These are phyloP conservation scores for Alternaria brassicae DNA, from an alignment of 2,329 filamentous ascomycete species.

Conservation along the genomic window DNA sequence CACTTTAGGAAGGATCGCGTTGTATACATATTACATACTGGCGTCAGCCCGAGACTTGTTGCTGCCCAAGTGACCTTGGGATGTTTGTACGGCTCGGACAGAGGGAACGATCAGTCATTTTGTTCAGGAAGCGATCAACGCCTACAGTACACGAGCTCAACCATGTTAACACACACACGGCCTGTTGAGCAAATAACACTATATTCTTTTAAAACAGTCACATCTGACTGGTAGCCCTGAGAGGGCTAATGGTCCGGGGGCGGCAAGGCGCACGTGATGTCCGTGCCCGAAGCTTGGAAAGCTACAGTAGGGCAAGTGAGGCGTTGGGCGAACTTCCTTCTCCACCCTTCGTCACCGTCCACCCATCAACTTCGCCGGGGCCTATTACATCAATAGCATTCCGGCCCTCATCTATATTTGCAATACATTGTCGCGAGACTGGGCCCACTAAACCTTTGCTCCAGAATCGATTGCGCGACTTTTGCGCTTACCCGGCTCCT, in stretches of 20 bases:
- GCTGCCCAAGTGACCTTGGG: constrained; percentile 18
- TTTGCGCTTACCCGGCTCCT: constrained; percentile 19
- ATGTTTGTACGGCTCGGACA: background rate
- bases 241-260: background rate
- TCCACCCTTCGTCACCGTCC: constrained; percentile 24
- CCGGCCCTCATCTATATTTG: constrained; percentile 31
- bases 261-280: constrained; percentile 15
- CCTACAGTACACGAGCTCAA: background rate
- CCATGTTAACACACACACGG: background rate
- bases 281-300: constrained; percentile 14
- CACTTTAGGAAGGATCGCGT: constrained; percentile 16
- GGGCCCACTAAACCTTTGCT: constrained; percentile 19
- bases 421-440: constrained; percentile 19
- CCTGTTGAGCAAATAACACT: background rate
- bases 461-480: constrained; percentile 11
- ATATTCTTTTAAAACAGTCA: background rate
- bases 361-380: constrained; percentile 29
- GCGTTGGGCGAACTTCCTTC: constrained; percentile 19
- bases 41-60: constrained; percentile 13
- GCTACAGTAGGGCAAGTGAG: constrained; percentile 14
- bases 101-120: background rate
- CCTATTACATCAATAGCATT: constrained; percentile 26
- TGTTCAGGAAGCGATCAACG: background rate
- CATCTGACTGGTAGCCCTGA: constrained; percentile 7
- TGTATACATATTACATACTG: constrained; percentile 12